Base-by-base conservation (phyloP, 2,329 filamentous ascomycete genomes). In the Pestalotiopsis sp. region DNA sequence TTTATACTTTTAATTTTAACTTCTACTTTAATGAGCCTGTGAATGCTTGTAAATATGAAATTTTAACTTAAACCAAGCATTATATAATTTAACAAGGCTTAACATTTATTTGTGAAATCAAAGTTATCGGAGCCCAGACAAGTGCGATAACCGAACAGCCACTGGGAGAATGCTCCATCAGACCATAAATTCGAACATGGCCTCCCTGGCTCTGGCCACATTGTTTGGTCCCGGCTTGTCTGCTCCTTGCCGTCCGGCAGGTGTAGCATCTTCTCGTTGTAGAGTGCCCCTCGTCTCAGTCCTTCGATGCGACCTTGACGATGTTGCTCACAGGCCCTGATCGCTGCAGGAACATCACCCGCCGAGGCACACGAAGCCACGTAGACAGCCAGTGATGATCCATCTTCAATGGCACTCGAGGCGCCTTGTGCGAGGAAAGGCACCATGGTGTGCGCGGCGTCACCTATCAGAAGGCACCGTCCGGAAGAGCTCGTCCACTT, bases 371-470 rank as follows among this genome's bases (percentile, higher is more conserved):
- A 62, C 17, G 36, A 13, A 41, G 27, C 14, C 14, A 62, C 11
- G 20, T 36, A 36, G 5, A 12, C 59, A 9, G 27, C 31, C 59
- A 62, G 17, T 5, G 36, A 27, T 17, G 59, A 27, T 14, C 27
- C 31, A n/a, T 62, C 59, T n/a, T 62, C 59, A 5, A 62, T 62
- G 13, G 59, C 59, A 20, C 59, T 41, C 5, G 59, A 62, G n/a
- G 36, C 27, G 6, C 59, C 59, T 36, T 62, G 59, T 23, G 59
- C 59, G 3, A 62, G 59, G 20, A 62, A 62, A 5, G 59, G 36
- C n/a, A 62, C 59, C 59, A 39, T 41, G 14, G 59, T n/a, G 20
- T 41, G 59, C 17, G 31, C 59, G 5, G 59, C 31, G n/a, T 39
- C 59, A 4, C 59, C 59, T 36, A 62, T 62, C 27, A 41, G 36